Conservation (phyloP, 306 rosid species). For the Casuarina glauca region DNA sequence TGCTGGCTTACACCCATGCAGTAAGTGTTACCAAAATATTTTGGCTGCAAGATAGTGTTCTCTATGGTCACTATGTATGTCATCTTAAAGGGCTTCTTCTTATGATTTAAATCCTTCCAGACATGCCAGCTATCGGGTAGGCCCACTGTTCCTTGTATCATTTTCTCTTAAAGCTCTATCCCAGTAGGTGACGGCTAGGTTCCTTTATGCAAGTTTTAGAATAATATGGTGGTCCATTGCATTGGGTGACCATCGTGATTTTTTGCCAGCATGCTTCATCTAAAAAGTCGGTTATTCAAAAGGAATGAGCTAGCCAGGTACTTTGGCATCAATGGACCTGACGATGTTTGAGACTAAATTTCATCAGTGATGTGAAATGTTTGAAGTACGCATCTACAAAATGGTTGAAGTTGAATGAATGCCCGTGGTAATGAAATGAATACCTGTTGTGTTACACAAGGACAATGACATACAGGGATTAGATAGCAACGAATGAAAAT, state of each 20-base stretch:
- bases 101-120: constrained; percentile 32
- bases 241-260: constrained; percentile 34
- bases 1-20: constrained; percentile 28
- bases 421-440: not conserved
- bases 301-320: constrained; percentile 24
- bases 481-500: too few species aligned
- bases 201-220: constrained; percentile 21
- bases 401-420: constrained; percentile 5
- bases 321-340: constrained; percentile 18
- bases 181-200: constrained; percentile 5
- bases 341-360: constrained; percentile 20
- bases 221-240: constrained; percentile 27
- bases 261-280: constrained; percentile 33
- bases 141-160: constrained; percentile 44
- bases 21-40: constrained; percentile 27
- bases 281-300: not conserved
- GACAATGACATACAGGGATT: too few species aligned
- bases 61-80: constrained; percentile 20
- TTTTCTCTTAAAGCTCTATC: constrained; percentile 22
- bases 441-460: not conserved
- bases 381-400: not conserved
- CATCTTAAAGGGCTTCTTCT: constrained; percentile 15
- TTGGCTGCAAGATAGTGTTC: constrained; percentile 5
- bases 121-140: constrained; percentile 43
- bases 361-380: not conserved